Evolutionary conservation across 1,139 yeast species (phyloP).

Genomic region (Arxiozyma telluris): DNA sequence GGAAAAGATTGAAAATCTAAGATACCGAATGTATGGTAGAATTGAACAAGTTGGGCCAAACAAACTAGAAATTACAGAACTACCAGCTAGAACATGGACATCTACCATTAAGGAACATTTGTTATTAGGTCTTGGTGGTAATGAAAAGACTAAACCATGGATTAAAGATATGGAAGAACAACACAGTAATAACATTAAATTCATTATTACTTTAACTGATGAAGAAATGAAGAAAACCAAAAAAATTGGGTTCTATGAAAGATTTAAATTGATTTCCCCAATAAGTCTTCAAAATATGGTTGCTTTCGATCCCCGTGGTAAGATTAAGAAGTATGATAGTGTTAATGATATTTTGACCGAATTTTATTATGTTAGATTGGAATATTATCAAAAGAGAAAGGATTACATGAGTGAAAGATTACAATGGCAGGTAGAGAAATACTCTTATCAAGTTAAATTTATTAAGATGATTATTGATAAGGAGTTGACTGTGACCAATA

Average conservation of each 20-base stretch:
- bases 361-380: slow-evolving; percentile 78
- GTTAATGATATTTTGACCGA: slow-evolving; percentile 75
- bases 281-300: slow-evolving; percentile 83
- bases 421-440: slow-evolving; percentile 63
- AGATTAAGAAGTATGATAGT: slow-evolving; percentile 71
- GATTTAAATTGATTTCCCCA: slow-evolving; percentile 67
- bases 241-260: slow-evolving; percentile 66
- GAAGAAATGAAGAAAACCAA: slow-evolving; percentile 80
- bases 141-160: slow-evolving; percentile 69
- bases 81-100: slow-evolving; percentile 93
- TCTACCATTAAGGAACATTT: slow-evolving; percentile 79
- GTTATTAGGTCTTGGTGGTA: slow-evolving; percentile 63
- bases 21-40: slow-evolving; percentile 66
- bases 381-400: slow-evolving; percentile 83
- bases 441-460: slow-evolving; percentile 82
- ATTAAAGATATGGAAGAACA: slow-evolving; percentile 94
- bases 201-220: slow-evolving; percentile 60
- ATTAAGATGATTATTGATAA: slow-evolving; percentile 81
- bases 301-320: slow-evolving; percentile 87
- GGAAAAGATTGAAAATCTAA: slow-evolving; percentile 55
- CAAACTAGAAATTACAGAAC: slow-evolving; percentile 81
- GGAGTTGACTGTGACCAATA: slow-evolving; percentile 61
- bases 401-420: slow-evolving; percentile 64
- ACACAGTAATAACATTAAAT: slow-evolving; percentile 73
- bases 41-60: slow-evolving; percentile 74